A percentile compares a stretch with the other conserved stretches of the same genome.
These are phyloP conservation scores for Diacronema lutheri DNA, from an alignment of 78 protist species.

Conservation along the genomic window DNA sequence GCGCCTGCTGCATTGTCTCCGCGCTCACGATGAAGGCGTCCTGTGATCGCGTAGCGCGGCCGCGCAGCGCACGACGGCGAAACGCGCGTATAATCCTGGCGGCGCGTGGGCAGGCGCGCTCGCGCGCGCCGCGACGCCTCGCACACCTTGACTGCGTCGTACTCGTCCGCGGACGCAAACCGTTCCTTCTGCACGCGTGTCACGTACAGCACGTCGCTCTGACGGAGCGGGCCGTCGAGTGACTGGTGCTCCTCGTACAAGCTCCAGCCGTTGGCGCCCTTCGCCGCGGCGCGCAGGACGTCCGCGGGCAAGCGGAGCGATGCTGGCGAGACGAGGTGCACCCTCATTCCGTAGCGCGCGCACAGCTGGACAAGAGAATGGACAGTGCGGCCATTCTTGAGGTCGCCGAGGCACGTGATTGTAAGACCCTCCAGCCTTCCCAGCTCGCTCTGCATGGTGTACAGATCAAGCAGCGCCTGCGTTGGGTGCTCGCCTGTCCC, in stretches of 20 bases:
- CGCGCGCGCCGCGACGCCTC: no score
- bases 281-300: conserved; percentile 29
- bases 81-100: no score
- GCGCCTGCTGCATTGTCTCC: conserved; percentile 23
- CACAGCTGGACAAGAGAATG: conserved; percentile 62
- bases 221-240: conserved; percentile 47
- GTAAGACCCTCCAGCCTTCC: conserved; percentile 7
- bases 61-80: no score
- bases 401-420: conserved; percentile 86
- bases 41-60: no score
- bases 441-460: conserved; percentile 54
- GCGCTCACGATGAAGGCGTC: conserved; percentile 23
- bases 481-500: conserved; percentile 95
- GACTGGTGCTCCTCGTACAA: neutral
- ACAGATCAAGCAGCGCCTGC: conserved; percentile 83
- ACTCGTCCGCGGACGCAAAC: conserved; percentile 46
- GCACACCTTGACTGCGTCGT: conserved; percentile 52
- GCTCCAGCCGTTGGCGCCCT: neutral
- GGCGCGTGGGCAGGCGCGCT: no score
- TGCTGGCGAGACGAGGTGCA: conserved; percentile 69
- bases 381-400: conserved; percentile 75
- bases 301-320: conserved; percentile 66
- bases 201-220: conserved; percentile 86
- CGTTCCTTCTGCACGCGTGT: conserved; percentile 90
- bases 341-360: conserved; percentile 39